phyloP scores from a whole-genome alignment of 176 grass and related monocot genomes.

The Leersia perrieri region DNA sequence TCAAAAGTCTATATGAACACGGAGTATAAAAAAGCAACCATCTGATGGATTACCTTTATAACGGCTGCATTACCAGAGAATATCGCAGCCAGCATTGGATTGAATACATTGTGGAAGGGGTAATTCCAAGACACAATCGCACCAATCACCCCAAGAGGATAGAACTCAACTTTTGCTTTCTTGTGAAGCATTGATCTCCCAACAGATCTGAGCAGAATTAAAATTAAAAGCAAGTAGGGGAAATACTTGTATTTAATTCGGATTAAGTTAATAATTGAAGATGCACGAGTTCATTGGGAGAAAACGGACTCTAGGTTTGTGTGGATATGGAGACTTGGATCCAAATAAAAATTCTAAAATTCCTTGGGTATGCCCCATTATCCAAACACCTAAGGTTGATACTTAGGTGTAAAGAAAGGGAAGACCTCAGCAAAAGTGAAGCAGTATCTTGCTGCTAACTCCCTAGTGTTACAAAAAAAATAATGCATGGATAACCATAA shows the following conservation, averaged over 20 bases:
- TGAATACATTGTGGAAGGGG: conserved; percentile 94
- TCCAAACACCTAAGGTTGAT: conserved; percentile 1
- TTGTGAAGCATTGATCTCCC: conserved; percentile 95
- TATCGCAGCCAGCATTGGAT: conserved; percentile 85
- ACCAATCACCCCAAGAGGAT: conserved; percentile 93
- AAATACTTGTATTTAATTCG: neutral
- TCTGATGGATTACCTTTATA: conserved; percentile 69
- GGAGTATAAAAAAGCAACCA: neutral
- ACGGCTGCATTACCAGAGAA: conserved; percentile 99
- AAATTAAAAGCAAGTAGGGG: conserved; percentile 2
- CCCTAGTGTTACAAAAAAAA: conserved; percentile 19
- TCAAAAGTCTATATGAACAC: neutral
- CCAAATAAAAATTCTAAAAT: neutral
- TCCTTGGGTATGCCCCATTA: neutral
- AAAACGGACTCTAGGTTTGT: neutral
- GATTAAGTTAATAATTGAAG: neutral
- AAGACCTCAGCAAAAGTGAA: neutral
- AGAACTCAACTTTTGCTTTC: conserved; percentile 91
- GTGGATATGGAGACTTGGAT: neutral
- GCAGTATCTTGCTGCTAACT: neutral
- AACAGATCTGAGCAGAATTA: conserved; percentile 51
- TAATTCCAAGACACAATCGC: conserved; percentile 99
- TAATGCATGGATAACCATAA: neutral
- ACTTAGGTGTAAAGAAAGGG: conserved; percentile 8
- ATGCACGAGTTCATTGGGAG: neutral